A percentile compares a stretch with the other conserved stretches of the same genome.
Conservation (phyloP, 2,329 filamentous ascomycete genomes). For the Podosphaera xanthii region DNA sequence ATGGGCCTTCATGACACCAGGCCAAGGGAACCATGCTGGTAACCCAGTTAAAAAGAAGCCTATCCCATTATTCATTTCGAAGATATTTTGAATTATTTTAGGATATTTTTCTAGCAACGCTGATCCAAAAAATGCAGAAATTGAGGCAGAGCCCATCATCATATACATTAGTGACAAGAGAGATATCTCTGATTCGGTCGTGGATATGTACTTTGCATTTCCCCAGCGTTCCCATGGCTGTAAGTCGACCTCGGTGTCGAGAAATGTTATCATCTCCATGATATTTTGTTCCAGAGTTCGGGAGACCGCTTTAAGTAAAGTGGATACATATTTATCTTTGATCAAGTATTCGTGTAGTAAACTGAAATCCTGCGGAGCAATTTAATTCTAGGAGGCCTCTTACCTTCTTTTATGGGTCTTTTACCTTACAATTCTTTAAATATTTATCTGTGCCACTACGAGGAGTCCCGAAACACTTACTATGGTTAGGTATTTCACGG, state of each 20-base stretch:
- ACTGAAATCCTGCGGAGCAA: conserved; percentile 14
- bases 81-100: conserved; percentile 29
- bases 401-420: not conserved
- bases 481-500: conserved; percentile 3
- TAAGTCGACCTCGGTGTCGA: conserved; percentile 35
- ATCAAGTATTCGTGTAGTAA: conserved; percentile 19
- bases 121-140: conserved; percentile 27
- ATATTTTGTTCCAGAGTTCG: conserved; percentile 22
- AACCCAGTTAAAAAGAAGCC: conserved; percentile 29
- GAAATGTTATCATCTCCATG: conserved; percentile 35
- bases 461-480: conserved; percentile 14
- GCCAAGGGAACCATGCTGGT: conserved; percentile 30
- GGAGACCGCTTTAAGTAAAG: conserved; percentile 19
- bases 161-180: conserved; percentile 29
- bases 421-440: conserved; percentile 10
- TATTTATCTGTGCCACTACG: conserved; percentile 9
- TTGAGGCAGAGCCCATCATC: conserved; percentile 28
- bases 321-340: conserved; percentile 22
- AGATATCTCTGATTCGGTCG: conserved; percentile 26
- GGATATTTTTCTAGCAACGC: conserved; percentile 28
- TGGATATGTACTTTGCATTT: conserved; percentile 20
- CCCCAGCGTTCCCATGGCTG: conserved; percentile 35
- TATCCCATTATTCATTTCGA: conserved; percentile 29
- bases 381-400: conserved; percentile 8
- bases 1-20: conserved; percentile 24